phyloP scores from a whole-genome alignment of 306 rosid genomes.

The Ormosia semicastrata region DNA sequence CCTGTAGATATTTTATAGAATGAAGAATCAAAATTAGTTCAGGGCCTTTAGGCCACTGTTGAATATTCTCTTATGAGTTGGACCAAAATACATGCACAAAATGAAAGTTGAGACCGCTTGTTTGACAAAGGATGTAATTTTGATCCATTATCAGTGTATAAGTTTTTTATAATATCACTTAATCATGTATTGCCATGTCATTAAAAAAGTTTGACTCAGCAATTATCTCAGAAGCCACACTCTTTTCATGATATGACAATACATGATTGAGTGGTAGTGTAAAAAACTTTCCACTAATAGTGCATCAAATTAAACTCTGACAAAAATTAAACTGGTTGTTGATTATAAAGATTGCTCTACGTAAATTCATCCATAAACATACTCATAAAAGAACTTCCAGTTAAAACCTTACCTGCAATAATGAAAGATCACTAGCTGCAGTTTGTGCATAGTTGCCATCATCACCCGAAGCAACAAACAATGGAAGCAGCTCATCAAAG shows the following conservation, averaged over 20 bases:
- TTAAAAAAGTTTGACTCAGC: too few relatives aligned
- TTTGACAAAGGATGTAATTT: neutral
- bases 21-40: neutral
- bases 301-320: too few relatives aligned
- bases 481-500: constrained; percentile 62
- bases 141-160: too few relatives aligned
- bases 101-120: neutral
- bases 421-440: constrained; percentile 80
- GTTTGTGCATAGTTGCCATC: constrained; percentile 90
- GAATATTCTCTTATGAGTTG: neutral
- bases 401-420: constrained; percentile 65
- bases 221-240: too few relatives aligned
- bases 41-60: neutral
- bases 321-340: neutral
- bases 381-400: neutral
- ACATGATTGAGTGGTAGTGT: too few relatives aligned
- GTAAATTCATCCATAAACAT: neutral
- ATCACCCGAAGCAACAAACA: constrained; percentile 57
- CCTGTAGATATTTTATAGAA: constrained; percentile 45
- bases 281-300: too few relatives aligned
- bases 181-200: too few relatives aligned
- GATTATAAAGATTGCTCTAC: neutral
- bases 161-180: too few relatives aligned
- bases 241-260: too few relatives aligned
- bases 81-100: neutral